A percentile compares a stretch with the other conserved stretches of the same genome.
Conservation (phyloP, 1,139 yeast species). For the Zygosaccharomyces pseudobailii region DNA sequence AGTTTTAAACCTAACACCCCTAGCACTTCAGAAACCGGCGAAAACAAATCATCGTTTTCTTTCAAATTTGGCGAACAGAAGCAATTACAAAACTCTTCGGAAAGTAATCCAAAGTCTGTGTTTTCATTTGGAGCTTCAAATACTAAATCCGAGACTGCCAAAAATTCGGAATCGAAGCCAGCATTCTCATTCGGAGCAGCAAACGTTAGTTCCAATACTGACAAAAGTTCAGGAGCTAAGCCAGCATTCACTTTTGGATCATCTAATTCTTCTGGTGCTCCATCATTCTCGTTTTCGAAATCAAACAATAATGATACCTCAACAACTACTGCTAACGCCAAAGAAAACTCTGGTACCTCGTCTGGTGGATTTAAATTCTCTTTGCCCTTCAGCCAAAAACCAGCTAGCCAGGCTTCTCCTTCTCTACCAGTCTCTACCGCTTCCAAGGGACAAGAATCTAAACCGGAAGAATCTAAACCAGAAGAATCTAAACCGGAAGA, state of each 20-base stretch:
- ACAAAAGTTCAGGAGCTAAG: constrained; percentile 10
- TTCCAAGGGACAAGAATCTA: constrained; percentile 23
- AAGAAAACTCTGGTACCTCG: constrained; percentile 9
- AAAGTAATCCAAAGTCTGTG: neutral
- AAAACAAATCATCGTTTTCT: constrained; percentile 26
- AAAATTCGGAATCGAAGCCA: constrained; percentile 16
- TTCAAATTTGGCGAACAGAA: constrained; percentile 17
- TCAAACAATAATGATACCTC: neutral
- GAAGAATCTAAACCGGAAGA: constrained; percentile 41
- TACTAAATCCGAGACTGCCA: constrained; percentile 5
- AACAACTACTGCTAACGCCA: neutral
- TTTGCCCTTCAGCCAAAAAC: constrained; percentile 29
- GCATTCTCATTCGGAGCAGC: constrained; percentile 19
- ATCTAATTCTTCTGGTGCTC: constrained; percentile 10
- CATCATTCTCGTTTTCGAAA: constrained; percentile 21
- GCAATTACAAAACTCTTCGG: neutral
- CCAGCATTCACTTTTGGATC: constrained; percentile 28
- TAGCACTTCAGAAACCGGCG: constrained; percentile 2
- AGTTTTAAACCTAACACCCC: neutral
- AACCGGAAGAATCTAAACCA: constrained; percentile 28
- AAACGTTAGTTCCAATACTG: constrained; percentile 4
- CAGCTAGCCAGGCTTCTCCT: neutral
- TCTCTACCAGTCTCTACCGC: constrained; percentile 6
- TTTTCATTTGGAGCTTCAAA: neutral
- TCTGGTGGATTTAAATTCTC: constrained; percentile 31